Base-by-base conservation (phyloP, 225 moss, liverwort and hornwort species). In the Pseudoscleropodium purum region DNA sequence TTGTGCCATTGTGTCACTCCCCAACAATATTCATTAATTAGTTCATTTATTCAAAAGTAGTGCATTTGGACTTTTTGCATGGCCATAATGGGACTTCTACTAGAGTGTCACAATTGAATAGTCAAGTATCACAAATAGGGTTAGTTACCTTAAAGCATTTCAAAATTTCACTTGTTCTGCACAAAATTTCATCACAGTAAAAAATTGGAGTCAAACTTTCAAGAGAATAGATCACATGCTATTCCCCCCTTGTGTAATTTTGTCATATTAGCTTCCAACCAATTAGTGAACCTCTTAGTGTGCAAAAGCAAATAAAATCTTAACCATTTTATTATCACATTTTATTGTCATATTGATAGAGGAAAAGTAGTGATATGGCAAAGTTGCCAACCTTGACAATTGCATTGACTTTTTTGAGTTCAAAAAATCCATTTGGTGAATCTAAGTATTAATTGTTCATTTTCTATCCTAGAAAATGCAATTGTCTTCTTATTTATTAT, bases 151-250 rank as follows among this genome's bases (percentile, higher is more conserved):
- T 33, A 33, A 2, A 75, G 12, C 49, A 49, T 49, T 75, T 12
- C 1, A 12, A 1, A 4, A 31, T 7, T 33, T 49, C 7, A 18
- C 7, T 0, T 47, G 0, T 12, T 26, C 5, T 0, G n/a, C n/a
- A 0, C 47, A 75, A 10, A 49, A 30, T 31, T 31, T 49, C 12
- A 75, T 49, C 3, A 59, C 23, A 4, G 31, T 4, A 49, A 47
- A 49, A 75, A 20, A 49, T 13, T 33, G 2, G 13, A 2, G 61
- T 6, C 61, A 61, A 29, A 62, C 62, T 62, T 62, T 29, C 9
- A 62, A 62, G 14, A 56, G 0, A 25, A 26, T 39, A 1, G 39
- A 70, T 25, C 4, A 41, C 15, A 72, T 41, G 5, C 26, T 49
- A 12, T 20, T 10, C 20, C 2, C 6, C 2, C 11, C 6, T 39